These are phyloP conservation scores for Trichoderma virens DNA, from an alignment of 495 filamentous ascomycete genomes.

Conservation along the genomic window DNA sequence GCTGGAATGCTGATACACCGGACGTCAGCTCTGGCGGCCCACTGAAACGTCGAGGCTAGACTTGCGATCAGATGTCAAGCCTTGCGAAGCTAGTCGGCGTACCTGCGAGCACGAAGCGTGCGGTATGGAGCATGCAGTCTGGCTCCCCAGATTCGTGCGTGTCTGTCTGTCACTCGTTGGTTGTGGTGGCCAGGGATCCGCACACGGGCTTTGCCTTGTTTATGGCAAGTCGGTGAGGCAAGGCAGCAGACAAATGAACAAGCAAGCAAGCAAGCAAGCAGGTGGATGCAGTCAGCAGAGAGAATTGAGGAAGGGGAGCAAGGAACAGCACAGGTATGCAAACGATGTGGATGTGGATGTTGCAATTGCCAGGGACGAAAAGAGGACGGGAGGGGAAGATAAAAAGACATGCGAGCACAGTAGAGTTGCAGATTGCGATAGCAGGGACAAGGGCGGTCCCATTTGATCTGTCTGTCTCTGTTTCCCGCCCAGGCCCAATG, in stretches of 20 bases:
- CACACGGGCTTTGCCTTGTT: no score
- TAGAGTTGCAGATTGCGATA: no score
- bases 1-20: slow-evolving; percentile 3
- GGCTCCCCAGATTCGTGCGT: not conserved
- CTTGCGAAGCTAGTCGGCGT: not conserved
- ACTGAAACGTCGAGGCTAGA: not conserved
- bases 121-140: not conserved
- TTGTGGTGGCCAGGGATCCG: no score
- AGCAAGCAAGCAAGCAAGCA: not conserved
- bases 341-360: no score
- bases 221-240: not conserved
- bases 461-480: no score
- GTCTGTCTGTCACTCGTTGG: not conserved
- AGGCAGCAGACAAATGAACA: not conserved
- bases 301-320: not conserved
- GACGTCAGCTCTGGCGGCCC: not conserved
- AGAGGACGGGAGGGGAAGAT: no score
- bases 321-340: not conserved
- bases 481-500: not conserved
- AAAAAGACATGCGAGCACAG: no score
- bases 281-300: not conserved
- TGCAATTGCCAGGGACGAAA: no score
- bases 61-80: not conserved
- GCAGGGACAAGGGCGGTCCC: no score
- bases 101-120: slow-evolving; percentile 1